Evolutionary conservation across 306 rosid genomes (phyloP).

Genomic region (Urtica urens): DNA sequence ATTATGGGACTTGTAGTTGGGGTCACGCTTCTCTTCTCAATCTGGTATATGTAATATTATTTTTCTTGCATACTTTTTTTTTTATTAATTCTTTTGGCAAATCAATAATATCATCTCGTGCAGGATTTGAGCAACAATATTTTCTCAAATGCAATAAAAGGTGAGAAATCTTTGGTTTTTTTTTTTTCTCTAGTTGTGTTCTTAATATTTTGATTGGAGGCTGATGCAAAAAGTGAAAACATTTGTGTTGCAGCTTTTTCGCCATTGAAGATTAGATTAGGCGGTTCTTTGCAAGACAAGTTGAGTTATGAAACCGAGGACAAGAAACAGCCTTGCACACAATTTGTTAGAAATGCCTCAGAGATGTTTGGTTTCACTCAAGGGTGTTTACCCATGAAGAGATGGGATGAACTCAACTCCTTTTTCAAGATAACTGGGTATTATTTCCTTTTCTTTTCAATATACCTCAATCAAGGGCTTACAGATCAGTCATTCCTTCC

Average conservation of each 20-base stretch:
- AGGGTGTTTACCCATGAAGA: slow-evolving; percentile 69
- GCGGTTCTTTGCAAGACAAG: slow-evolving; percentile 85
- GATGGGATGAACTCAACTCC: slow-evolving; percentile 88
- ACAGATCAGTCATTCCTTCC: not conserved
- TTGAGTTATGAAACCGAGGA: slow-evolving; percentile 58
- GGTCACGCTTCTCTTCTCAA: slow-evolving; percentile 74
- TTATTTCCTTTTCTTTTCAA: slow-evolving; percentile 8
- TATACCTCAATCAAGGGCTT: not conserved
- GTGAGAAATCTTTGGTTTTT: slow-evolving; percentile 21
- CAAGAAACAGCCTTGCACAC: slow-evolving; percentile 34
- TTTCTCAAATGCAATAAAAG: slow-evolving; percentile 72
- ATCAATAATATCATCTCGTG: slow-evolving; percentile 18
- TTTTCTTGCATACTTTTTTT: not conserved
- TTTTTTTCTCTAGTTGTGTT: not conserved
- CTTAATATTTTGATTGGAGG: slow-evolving; percentile 4
- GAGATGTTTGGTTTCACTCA: slow-evolving; percentile 54
- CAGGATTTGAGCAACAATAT: slow-evolving; percentile 68
- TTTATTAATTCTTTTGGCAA: not conserved
- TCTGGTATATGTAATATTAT: slow-evolving; percentile 37
- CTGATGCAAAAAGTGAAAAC: too few relatives aligned
- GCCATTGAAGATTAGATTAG: slow-evolving; percentile 78
- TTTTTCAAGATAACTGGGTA: slow-evolving; percentile 81
- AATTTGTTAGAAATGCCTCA: slow-evolving; percentile 32
- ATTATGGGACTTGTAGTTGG: slow-evolving; percentile 85
- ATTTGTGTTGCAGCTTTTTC: slow-evolving; percentile 68